Evolutionary conservation across 2,329 filamentous ascomycete genomes (phyloP).

Genomic region (Beauveria brongniartii): DNA sequence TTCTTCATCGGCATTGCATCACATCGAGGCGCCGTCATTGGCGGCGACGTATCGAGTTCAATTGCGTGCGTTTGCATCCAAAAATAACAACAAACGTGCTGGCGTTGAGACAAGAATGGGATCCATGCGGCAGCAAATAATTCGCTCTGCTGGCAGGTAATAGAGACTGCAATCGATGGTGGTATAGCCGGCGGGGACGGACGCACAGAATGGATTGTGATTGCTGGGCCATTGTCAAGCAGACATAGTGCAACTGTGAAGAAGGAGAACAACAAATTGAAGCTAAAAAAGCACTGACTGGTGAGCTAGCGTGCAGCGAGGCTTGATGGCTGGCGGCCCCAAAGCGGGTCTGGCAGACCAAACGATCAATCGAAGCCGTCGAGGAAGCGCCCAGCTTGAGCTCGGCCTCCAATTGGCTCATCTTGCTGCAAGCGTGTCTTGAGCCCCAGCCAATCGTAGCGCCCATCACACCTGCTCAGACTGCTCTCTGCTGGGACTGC

Average conservation of each 20-base stretch:
- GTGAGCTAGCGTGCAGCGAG: not conserved
- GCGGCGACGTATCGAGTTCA: not conserved
- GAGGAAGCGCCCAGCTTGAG: constrained; percentile 14
- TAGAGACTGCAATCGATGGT: not conserved
- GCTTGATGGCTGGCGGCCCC: constrained; percentile 7
- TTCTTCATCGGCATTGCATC: not conserved
- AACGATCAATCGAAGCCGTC: constrained; percentile 13
- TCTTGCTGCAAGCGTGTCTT: not conserved
- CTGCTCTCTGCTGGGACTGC: not conserved
- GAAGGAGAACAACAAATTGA: not conserved
- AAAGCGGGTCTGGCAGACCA: not conserved
- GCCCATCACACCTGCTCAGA: not conserved
- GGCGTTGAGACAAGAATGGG: not conserved
- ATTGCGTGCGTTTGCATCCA: constrained; percentile 6
- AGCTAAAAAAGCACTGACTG: not conserved
- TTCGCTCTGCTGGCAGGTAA: not conserved
- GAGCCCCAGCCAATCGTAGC: constrained; percentile 3
- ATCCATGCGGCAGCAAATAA: not conserved
- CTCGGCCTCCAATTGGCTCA: constrained; percentile 4
- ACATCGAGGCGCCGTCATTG: not conserved
- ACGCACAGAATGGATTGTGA: not conserved
- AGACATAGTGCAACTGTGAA: not conserved
- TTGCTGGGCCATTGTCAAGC: not conserved
- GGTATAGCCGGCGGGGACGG: not conserved
- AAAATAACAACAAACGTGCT: constrained; percentile 1